A percentile compares a stretch with the other conserved stretches of the same genome.
Conservation (phyloP, 176 grass and related monocot genomes). For the Zizania latifolia region DNA sequence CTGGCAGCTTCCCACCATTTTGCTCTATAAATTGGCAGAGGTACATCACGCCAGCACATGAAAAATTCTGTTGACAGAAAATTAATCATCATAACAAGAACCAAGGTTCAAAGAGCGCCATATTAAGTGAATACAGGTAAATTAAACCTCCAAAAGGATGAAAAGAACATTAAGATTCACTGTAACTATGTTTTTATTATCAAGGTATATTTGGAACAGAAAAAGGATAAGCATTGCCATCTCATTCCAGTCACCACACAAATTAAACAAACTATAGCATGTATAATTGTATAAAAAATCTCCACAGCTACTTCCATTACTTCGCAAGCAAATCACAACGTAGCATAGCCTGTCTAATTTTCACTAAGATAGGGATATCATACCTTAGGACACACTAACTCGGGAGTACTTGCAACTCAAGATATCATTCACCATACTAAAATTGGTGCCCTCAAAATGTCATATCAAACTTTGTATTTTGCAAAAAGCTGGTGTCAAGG, state of each 20-base stretch:
- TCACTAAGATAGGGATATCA: not conserved
- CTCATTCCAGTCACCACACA: not conserved
- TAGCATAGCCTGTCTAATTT: not conserved
- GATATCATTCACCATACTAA: not conserved
- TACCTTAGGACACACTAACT: not conserved
- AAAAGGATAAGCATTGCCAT: not conserved
- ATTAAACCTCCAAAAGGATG: not conserved
- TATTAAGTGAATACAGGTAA: slow-evolving; percentile 13
- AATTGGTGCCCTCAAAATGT: not conserved
- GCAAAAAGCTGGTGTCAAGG: too few relatives aligned
- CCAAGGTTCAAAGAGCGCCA: not conserved
- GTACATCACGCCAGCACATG: slow-evolving; percentile 90
- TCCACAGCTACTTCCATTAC: not conserved
- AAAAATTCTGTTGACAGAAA: slow-evolving; percentile 63
- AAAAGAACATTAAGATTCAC: not conserved
- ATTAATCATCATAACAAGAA: slow-evolving; percentile 12
- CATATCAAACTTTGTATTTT: not conserved
- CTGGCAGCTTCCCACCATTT: slow-evolving; percentile 86
- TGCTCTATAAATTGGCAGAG: slow-evolving; percentile 93
- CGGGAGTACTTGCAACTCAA: not conserved
- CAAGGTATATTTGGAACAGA: not conserved
- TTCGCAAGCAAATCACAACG: not conserved
- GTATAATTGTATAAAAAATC: not conserved
- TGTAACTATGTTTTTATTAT: not conserved
- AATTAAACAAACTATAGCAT: not conserved